phyloP scores from a whole-genome alignment of 2,329 filamentous ascomycete genomes.

The Fusarium odoratissimum region DNA sequence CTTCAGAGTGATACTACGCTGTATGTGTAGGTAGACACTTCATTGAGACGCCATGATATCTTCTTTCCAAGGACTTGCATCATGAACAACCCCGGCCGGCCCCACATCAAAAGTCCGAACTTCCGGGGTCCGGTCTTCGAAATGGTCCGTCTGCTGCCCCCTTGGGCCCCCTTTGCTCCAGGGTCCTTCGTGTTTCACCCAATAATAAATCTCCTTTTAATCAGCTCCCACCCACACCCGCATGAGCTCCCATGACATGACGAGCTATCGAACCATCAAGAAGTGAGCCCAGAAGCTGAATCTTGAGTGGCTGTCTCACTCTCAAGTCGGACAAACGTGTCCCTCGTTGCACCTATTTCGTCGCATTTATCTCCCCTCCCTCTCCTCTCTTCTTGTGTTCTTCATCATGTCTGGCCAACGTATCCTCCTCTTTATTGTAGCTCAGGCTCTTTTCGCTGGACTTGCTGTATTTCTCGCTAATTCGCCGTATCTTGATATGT shows the following conservation, averaged over 20 bases:
- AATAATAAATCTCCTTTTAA: constrained; percentile 32
- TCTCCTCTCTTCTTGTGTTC: not conserved
- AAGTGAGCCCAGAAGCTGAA: constrained; percentile 35
- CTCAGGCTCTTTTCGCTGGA: constrained; percentile 47
- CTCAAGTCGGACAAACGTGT: constrained; percentile 26
- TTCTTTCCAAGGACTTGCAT: not conserved
- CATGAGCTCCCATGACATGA: constrained; percentile 37
- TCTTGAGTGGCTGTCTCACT: constrained; percentile 27
- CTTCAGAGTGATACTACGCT: not conserved
- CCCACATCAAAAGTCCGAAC: constrained; percentile 33
- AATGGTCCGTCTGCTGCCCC: constrained; percentile 24
- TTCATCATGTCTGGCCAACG: constrained; percentile 38
- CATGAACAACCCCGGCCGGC: constrained; percentile 19
- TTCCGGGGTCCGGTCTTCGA: constrained; percentile 25
- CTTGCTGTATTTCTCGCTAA: constrained; percentile 47
- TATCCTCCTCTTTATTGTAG: constrained; percentile 43
- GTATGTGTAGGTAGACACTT: not conserved
- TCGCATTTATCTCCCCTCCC: not conserved
- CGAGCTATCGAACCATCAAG: constrained; percentile 39
- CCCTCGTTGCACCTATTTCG: constrained; percentile 7
- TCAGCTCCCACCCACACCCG: constrained; percentile 34
- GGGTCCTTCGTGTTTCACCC: constrained; percentile 1
- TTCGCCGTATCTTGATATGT: constrained; percentile 52
- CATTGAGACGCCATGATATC: not conserved
- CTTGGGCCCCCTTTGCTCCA: not conserved